phyloP scores from a whole-genome alignment of 2,329 filamentous ascomycete genomes.

The Exophiala spinifera region DNA sequence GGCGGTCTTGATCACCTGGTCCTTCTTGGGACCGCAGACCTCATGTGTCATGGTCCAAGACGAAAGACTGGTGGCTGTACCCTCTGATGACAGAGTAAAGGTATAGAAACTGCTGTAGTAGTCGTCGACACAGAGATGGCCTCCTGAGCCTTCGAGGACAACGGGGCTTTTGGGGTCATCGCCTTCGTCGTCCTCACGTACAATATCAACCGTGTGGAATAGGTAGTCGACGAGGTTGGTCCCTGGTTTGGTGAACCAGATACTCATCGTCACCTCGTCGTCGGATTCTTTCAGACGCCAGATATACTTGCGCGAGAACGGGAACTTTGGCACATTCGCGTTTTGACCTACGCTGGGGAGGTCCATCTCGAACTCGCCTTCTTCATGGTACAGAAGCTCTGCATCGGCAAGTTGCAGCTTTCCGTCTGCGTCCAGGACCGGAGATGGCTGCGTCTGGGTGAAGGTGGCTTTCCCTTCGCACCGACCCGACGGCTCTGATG shows the following conservation, averaged over 20 bases:
- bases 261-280: constrained; percentile 32
- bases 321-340: constrained; percentile 28
- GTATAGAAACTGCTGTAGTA: constrained; percentile 46
- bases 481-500: constrained; percentile 41
- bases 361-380: constrained; percentile 39
- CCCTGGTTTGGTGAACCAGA: constrained; percentile 45
- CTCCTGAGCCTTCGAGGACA: constrained; percentile 39
- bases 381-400: constrained; percentile 42
- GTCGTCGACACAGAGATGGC: constrained; percentile 47
- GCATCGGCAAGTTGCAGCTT: constrained; percentile 29
- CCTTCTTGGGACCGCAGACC: constrained; percentile 45
- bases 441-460: constrained; percentile 28
- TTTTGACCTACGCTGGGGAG: constrained; percentile 32
- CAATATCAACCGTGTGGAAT: constrained; percentile 41
- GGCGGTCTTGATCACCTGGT: constrained; percentile 43
- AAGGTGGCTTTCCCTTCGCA: constrained; percentile 42
- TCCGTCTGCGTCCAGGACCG: constrained; percentile 24
- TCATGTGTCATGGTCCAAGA: constrained; percentile 45
- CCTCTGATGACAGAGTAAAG: constrained; percentile 37
- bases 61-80: constrained; percentile 20
- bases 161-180: constrained; percentile 14
- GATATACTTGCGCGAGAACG: constrained; percentile 42
- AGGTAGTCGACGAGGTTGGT: constrained; percentile 41
- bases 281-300: constrained; percentile 37
- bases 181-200: constrained; percentile 15